phyloP scores from a whole-genome alignment of 1,284 basidiomycete genomes.

The Chiua sp. region DNA sequence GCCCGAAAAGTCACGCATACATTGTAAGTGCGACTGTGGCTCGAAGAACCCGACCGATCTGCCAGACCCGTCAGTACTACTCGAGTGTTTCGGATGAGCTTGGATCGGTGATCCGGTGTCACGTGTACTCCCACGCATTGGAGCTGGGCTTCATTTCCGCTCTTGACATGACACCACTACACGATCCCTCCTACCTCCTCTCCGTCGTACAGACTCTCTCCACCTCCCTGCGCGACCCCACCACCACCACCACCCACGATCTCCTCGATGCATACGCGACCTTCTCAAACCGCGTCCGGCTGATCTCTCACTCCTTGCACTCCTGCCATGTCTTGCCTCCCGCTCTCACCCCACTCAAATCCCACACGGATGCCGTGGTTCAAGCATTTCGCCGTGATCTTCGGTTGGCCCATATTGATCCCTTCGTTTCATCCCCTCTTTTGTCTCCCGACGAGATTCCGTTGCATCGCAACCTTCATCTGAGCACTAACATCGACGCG shows the following conservation, averaged over 20 bases:
- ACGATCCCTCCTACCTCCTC: constrained; percentile 37
- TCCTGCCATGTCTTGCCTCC: constrained; percentile 23
- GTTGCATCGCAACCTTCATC: neutral
- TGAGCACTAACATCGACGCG: constrained; percentile 38
- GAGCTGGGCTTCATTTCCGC: neutral
- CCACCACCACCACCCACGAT: constrained; percentile 51
- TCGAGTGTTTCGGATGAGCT: too few relatives aligned
- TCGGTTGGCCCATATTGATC: constrained; percentile 45
- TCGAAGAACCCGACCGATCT: too few relatives aligned
- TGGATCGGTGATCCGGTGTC: neutral
- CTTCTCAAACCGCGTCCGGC: constrained; percentile 50
- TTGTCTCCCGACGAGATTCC: constrained; percentile 16
- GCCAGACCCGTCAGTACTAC: too few relatives aligned
- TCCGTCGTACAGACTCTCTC: constrained; percentile 53
- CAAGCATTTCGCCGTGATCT: constrained; percentile 55
- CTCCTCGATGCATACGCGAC: constrained; percentile 62
- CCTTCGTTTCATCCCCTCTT: constrained; percentile 27
- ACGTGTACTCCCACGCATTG: neutral
- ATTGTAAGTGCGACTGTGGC: neutral
- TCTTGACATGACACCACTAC: neutral
- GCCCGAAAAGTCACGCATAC: too few relatives aligned
- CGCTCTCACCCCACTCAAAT: constrained; percentile 38
- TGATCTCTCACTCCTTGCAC: constrained; percentile 36
- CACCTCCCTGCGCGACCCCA: constrained; percentile 45
- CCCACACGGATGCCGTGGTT: constrained; percentile 38